These are phyloP conservation scores for Eucalyptus cloeziana DNA, from an alignment of 345 rosid genomes.

Conservation along the genomic window DNA sequence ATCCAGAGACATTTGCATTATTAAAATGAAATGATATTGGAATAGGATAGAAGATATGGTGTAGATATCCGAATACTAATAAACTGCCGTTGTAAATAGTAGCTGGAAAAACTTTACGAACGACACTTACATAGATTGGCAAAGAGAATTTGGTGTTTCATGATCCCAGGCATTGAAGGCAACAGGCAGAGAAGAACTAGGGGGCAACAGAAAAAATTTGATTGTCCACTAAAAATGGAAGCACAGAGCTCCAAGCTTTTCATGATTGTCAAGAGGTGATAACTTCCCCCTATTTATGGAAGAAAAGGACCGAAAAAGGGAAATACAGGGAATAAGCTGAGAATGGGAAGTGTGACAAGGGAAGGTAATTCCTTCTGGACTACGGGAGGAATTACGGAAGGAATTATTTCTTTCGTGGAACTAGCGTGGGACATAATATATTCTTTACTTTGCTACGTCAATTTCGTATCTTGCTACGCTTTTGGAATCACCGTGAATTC, in stretches of 20 bases:
- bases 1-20: not conserved
- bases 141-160: not conserved
- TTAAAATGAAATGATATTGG: not conserved
- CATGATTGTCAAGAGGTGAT: not conserved
- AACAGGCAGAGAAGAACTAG: not conserved
- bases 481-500: not conserved
- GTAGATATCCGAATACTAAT: not conserved
- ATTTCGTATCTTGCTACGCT: not conserved
- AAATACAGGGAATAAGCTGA: accelerated
- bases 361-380: not conserved
- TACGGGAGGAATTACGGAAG: no score
- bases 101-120: not conserved
- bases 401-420: not conserved
- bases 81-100: not conserved
- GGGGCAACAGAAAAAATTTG: not conserved
- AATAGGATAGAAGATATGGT: not conserved
- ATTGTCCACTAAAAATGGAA: not conserved
- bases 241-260: not conserved
- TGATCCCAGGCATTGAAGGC: not conserved
- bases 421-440: not conserved
- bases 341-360: accelerated
- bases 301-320: not conserved
- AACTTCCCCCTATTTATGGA: not conserved
- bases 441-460: not conserved
- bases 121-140: not conserved